Conservation (phyloP, 257 asterid genomes). For the Eustoma russellianum region DNA sequence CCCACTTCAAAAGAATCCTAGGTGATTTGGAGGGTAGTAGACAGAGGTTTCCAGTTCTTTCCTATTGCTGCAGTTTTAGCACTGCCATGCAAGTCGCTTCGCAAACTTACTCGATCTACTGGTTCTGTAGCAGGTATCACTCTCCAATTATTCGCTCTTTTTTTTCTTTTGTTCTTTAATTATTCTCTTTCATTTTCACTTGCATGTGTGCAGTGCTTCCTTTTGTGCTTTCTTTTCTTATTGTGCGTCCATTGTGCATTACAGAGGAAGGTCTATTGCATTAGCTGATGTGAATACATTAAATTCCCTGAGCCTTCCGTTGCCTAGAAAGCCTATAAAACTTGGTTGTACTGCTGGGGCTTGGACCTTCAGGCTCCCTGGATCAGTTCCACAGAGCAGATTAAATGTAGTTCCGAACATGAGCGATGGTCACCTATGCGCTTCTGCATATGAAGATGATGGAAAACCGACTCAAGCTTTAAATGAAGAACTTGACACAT, state of each 20-base stretch:
- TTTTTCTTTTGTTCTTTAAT: neutral
- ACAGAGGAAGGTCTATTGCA: slow-evolving; percentile 33
- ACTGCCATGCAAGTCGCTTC: slow-evolving; percentile 46
- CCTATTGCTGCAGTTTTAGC: neutral
- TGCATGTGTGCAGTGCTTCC: neutral
- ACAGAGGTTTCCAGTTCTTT: neutral
- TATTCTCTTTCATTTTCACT: neutral
- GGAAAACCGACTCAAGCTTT: slow-evolving; percentile 17
- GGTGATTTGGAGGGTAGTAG: no score
- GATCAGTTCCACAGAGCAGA: slow-evolving; percentile 22
- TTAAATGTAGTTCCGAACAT: slow-evolving; percentile 30
- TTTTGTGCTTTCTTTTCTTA: neutral
- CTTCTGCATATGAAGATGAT: slow-evolving; percentile 39
- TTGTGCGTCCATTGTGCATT: slow-evolving; percentile 11
- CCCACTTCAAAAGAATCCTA: no score
- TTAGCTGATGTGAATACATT: slow-evolving; percentile 14
- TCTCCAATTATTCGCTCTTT: neutral
- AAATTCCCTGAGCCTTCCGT: slow-evolving; percentile 18
- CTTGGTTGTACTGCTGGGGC: slow-evolving; percentile 23
- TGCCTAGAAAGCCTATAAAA: slow-evolving; percentile 20
- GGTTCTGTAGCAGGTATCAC: slow-evolving; percentile 37
- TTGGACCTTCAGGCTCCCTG: slow-evolving; percentile 19
- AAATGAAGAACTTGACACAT: slow-evolving; percentile 24
- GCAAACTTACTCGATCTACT: slow-evolving; percentile 38
- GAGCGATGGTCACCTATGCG: slow-evolving; percentile 40